Evolutionary conservation across 306 rosid genomes (phyloP).

Genomic region (Lathyrus tuberosus): DNA sequence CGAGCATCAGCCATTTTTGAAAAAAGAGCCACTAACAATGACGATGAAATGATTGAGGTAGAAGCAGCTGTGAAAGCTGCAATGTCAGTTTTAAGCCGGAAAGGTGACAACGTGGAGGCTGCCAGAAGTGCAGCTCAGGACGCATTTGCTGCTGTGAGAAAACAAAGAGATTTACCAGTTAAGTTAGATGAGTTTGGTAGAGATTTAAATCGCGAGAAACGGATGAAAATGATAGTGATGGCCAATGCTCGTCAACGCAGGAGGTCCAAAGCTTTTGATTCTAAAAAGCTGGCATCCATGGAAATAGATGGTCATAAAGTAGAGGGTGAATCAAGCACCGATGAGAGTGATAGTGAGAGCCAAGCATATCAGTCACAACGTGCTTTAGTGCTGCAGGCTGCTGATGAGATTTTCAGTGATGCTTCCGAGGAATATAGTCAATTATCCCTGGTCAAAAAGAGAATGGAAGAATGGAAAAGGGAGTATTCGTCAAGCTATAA

Average conservation of each 20-base stretch:
- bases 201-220: constrained; percentile 86
- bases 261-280: constrained; percentile 51
- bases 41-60: constrained; percentile 79
- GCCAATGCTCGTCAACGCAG: constrained; percentile 63
- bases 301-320: constrained; percentile 68
- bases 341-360: constrained; percentile 92
- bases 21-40: constrained; percentile 71
- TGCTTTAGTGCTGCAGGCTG: constrained; percentile 74
- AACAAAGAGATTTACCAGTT: constrained; percentile 72
- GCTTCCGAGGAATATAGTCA: constrained; percentile 88
- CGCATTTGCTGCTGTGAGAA: constrained; percentile 69
- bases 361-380: constrained; percentile 66
- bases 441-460: constrained; percentile 74
- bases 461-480: constrained; percentile 89
- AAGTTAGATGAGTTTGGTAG: constrained; percentile 91
- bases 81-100: constrained; percentile 64
- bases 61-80: constrained; percentile 91
- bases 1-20: constrained; percentile 75
- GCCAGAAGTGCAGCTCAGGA: constrained; percentile 85
- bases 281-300: constrained; percentile 56
- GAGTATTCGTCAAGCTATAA: constrained; percentile 66
- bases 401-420: constrained; percentile 82
- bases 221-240: constrained; percentile 72
- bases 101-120: constrained; percentile 67
- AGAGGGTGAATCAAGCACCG: constrained; percentile 97